These are phyloP conservation scores for Hirschioporus abietinus DNA, from an alignment of 768 basidiomycete genomes.

Conservation along the genomic window DNA sequence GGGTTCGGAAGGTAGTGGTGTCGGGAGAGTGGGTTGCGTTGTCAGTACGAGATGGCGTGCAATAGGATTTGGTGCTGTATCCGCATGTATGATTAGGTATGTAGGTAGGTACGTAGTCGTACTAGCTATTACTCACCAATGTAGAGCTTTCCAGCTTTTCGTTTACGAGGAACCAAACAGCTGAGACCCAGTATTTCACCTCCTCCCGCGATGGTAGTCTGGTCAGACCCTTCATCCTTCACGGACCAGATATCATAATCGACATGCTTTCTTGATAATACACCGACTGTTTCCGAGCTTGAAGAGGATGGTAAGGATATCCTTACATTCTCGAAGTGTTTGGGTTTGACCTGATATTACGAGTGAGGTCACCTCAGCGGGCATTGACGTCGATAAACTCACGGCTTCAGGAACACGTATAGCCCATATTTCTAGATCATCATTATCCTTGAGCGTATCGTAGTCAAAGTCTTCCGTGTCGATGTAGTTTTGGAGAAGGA, in stretches of 20 bases:
- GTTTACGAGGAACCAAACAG: slow-evolving; percentile 60
- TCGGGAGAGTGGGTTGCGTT: slow-evolving; percentile 36
- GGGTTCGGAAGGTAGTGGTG: slow-evolving; percentile 17
- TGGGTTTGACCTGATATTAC: slow-evolving; percentile 52
- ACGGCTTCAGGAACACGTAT: slow-evolving; percentile 67
- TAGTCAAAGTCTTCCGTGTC: slow-evolving; percentile 58
- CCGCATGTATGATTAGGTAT: background rate
- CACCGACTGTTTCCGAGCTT: slow-evolving; percentile 39
- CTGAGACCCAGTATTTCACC: slow-evolving; percentile 60
- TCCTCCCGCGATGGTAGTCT: slow-evolving; percentile 39
- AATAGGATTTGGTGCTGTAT: slow-evolving; percentile 53
- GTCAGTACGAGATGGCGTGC: slow-evolving; percentile 54
- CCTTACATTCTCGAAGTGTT: slow-evolving; percentile 49
- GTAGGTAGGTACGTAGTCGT: background rate
- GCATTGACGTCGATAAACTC: slow-evolving; percentile 22
- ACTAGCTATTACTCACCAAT: slow-evolving; percentile 34
- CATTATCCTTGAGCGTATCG: slow-evolving; percentile 50
- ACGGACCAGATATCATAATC: slow-evolving; percentile 66
- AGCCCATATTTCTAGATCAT: slow-evolving; percentile 64
- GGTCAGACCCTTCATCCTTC: slow-evolving; percentile 28
- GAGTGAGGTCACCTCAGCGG: background rate
- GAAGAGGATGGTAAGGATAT: slow-evolving; percentile 41
- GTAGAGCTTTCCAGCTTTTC: slow-evolving; percentile 54
- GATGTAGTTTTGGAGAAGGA: slow-evolving; percentile 38
- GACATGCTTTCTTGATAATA: slow-evolving; percentile 46